phyloP scores from a whole-genome alignment of 495 filamentous ascomycete genomes.

The Podospora tetraspora region DNA sequence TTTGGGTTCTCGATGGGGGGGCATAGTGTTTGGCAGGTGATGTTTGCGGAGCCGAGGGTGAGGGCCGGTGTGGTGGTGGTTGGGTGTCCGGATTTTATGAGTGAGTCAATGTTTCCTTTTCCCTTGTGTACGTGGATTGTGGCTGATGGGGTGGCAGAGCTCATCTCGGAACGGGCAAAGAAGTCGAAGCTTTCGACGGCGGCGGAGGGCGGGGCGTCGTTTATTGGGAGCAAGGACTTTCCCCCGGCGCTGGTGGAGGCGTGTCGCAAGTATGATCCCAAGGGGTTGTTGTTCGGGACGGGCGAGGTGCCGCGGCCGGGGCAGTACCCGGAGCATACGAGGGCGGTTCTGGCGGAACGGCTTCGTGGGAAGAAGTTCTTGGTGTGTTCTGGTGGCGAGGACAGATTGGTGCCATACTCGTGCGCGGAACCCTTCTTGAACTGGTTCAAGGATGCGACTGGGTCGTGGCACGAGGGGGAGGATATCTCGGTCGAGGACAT shows the following conservation, averaged over 20 bases:
- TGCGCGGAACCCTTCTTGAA: conserved; percentile 62
- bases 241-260: conserved; percentile 59
- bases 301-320: conserved; percentile 28
- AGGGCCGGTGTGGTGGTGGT: conserved; percentile 72
- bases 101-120: conserved; percentile 33
- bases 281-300: conserved; percentile 57
- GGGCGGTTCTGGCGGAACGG: conserved; percentile 40
- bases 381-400: conserved; percentile 66
- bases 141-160: conserved; percentile 25
- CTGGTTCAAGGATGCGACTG: conserved; percentile 60
- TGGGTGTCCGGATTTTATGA: conserved; percentile 81
- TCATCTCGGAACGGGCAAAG: conserved; percentile 73
- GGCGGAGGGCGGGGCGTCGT: conserved; percentile 48
- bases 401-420: conserved; percentile 80
- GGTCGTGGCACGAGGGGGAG: conserved; percentile 54
- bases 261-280: conserved; percentile 62
- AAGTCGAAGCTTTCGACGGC: conserved; percentile 59
- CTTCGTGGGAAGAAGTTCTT: conserved; percentile 72
- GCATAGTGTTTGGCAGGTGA: conserved; percentile 77
- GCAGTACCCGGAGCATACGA: conserved; percentile 13
- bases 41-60: conserved; percentile 74
- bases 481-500: conserved; percentile 63
- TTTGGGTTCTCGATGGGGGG: conserved; percentile 83
- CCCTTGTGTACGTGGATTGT: not conserved
- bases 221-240: conserved; percentile 73